Evolutionary conservation across 345 rosid species (phyloP), one percentile per base, ranked within the genome.

Genomic region (Abelmoschus esculentus): DNA sequence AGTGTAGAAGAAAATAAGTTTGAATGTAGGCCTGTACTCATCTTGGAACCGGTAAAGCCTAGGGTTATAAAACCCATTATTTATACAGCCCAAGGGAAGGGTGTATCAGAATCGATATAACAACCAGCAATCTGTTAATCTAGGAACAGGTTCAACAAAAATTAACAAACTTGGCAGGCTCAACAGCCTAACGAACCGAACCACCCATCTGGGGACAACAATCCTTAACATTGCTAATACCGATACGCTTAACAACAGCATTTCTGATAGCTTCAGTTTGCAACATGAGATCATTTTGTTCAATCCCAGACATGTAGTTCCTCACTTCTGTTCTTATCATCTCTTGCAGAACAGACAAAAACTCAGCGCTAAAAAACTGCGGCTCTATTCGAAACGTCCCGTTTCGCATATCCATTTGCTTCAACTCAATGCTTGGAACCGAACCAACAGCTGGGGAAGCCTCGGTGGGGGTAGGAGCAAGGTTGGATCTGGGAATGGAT

Each of bases 241-340:
- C 93, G 55, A 88, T 83, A 11, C 90, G 77, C 80, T 90, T 88
- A 58, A 88, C 91, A 19, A 87, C 81, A 1, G 90, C 87, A 67
- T 88, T 85, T 57, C 87, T 72, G 6, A 86, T 81, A 1, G 85
- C 80, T 40, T 88, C 93, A 11, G 78, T 76, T 72, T 76, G 88
- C 59, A 82, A 55, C 65, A 79, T 81, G 7, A 38, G 68, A 28
- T 87, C 96, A 22, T 79, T 79, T 71, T 77, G 84, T 67, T 86
- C 86, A 47, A 82, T 67, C 59, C 90, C 89, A 0, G 85, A 76
- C 91, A 88, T 86, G 80, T 90, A 88, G 56, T 61, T 81, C 76
- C 90, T 78, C 69, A 90, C 96, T 69, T 90, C 96, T 72, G 81
- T 77, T 74, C 85, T 77, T 50, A 88, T 79, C 96, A 88, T 88